Evolutionary conservation across 2,329 filamentous ascomycete species (phyloP).

Genomic region (Didymella lethalis): DNA sequence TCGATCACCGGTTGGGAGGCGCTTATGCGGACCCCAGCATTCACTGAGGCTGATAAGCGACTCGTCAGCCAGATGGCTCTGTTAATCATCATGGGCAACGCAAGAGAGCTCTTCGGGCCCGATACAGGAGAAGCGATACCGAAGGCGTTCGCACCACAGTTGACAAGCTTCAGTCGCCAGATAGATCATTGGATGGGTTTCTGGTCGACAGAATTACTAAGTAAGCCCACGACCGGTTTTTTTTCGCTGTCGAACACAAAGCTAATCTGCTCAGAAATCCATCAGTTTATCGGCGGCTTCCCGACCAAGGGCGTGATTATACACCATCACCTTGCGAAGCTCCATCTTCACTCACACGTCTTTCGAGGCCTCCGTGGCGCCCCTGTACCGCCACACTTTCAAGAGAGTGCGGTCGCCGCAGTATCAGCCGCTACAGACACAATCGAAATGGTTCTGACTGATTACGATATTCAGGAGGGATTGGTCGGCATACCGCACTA

Average conservation of each 20-base stretch:
- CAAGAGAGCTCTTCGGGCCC: constrained; percentile 64
- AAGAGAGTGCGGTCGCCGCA: constrained; percentile 57
- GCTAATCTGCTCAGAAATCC: constrained; percentile 49
- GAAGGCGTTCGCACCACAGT: constrained; percentile 61
- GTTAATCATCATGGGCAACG: constrained; percentile 64
- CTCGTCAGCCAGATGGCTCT: constrained; percentile 66
- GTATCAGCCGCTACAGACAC: constrained; percentile 58
- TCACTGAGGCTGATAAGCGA: constrained; percentile 64
- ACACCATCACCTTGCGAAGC: constrained; percentile 63
- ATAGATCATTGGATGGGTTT: constrained; percentile 62
- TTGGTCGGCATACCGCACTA: constrained; percentile 60
- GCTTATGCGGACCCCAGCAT: constrained; percentile 61
- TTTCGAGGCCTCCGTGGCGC: constrained; percentile 58
- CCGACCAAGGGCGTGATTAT: constrained; percentile 61
- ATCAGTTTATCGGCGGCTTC: constrained; percentile 58
- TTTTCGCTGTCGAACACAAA: neutral
- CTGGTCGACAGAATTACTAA: constrained; percentile 55
- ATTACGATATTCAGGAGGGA: constrained; percentile 54
- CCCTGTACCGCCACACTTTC: constrained; percentile 58
- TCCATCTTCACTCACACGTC: constrained; percentile 61
- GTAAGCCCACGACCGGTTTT: constrained; percentile 43
- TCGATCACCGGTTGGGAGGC: constrained; percentile 66
- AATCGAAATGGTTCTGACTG: constrained; percentile 55
- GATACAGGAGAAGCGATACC: constrained; percentile 63
- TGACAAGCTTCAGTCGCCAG: constrained; percentile 51